Conservation (phyloP, 805 yeast species). For the Wickerhamiella alocasiicola region DNA sequence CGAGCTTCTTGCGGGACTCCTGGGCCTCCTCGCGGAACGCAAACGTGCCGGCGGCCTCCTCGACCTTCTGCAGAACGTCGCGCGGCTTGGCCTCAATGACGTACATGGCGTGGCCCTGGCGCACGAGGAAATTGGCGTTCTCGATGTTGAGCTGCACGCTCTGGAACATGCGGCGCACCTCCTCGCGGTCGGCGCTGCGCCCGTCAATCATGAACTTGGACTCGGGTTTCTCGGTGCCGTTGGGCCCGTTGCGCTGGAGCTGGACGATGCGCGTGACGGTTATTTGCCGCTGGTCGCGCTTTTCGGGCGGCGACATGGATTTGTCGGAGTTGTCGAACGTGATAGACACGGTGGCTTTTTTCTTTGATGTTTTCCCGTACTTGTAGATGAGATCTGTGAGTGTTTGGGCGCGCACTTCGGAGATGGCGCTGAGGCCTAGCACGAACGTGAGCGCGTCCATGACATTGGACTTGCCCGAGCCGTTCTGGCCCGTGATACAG, state of each 20-base stretch:
- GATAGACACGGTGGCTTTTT: slow-evolving; percentile 91
- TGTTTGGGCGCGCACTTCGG: slow-evolving; percentile 88
- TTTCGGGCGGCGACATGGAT: slow-evolving; percentile 76
- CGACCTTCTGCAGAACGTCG: slow-evolving; percentile 80
- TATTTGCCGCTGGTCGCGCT: slow-evolving; percentile 46
- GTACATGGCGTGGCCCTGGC: slow-evolving; percentile 98
- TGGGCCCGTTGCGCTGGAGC: not conserved
- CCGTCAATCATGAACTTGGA: slow-evolving; percentile 91
- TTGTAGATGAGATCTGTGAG: slow-evolving; percentile 90
- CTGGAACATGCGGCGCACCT: slow-evolving; percentile 81
- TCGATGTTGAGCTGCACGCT: slow-evolving; percentile 91
- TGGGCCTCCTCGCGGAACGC: slow-evolving; percentile 90
- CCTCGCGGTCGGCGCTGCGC: slow-evolving; percentile 88
- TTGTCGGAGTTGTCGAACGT: slow-evolving; percentile 82
- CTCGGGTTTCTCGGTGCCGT: slow-evolving; percentile 37
- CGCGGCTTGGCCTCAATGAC: slow-evolving; percentile 92
- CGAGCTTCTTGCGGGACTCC: slow-evolving; percentile 83
- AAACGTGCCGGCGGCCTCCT: slow-evolving; percentile 97
- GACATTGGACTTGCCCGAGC: slow-evolving; percentile 94
- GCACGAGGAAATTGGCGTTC: slow-evolving; percentile 90
- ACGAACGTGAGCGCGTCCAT: slow-evolving; percentile 96
- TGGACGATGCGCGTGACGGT: slow-evolving; percentile 79
- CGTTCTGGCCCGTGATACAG: slow-evolving; percentile 95
- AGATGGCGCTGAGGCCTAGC: slow-evolving; percentile 87
- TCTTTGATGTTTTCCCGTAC: slow-evolving; percentile 96